These are phyloP conservation scores for Aegilops tauschii DNA, from an alignment of 176 grass and related monocot genomes.

Conservation along the genomic window DNA sequence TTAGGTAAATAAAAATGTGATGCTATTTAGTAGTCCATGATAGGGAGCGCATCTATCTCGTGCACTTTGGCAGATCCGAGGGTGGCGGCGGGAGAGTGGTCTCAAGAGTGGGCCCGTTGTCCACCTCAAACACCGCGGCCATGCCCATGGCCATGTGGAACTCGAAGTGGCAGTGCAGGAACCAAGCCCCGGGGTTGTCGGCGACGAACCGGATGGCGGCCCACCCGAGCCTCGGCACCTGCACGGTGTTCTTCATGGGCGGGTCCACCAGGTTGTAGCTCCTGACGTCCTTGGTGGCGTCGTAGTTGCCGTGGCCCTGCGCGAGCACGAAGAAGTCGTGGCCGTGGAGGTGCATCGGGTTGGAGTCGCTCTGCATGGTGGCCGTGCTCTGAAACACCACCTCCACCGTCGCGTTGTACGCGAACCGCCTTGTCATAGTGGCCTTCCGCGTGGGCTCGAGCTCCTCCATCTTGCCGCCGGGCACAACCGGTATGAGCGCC, in stretches of 20 bases:
- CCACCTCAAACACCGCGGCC: not conserved
- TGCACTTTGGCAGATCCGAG: not conserved
- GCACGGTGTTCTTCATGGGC: not conserved
- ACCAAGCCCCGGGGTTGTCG: not conserved
- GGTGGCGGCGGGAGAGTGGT: not conserved
- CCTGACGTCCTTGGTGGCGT: not conserved
- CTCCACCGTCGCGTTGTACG: not conserved
- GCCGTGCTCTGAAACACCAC: not conserved
- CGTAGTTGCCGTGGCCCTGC: not conserved
- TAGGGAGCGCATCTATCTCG: too few species aligned
- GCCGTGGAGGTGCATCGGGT: not conserved
- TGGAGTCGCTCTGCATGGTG: not conserved
- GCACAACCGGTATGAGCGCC: not conserved
- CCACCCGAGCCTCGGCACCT: not conserved
- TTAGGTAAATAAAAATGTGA: too few species aligned
- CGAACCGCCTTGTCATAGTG: not conserved
- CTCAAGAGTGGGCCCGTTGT: not conserved
- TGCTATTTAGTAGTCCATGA: too few species aligned
- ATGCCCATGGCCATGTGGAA: constrained; percentile 1
- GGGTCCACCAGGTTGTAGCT: not conserved
- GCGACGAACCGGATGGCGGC: not conserved
- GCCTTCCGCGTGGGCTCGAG: not conserved
- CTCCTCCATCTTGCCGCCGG: not conserved
- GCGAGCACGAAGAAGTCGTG: not conserved
- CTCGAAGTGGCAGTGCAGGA: not conserved